Conservation (phyloP, 805 yeast genomes). For the Monosporozyma servazzii region DNA sequence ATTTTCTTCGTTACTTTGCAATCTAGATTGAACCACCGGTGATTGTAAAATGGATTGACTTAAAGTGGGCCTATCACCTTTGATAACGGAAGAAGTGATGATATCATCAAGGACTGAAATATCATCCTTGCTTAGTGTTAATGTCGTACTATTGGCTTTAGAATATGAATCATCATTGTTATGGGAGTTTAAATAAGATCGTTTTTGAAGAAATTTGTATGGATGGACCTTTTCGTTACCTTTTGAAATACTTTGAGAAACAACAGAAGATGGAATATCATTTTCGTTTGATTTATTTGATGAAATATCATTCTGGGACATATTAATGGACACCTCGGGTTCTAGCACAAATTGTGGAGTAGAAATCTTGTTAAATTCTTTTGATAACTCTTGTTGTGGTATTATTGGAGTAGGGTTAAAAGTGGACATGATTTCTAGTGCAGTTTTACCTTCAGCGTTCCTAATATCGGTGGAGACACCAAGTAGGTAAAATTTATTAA, state of each 20-base stretch:
- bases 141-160: neutral
- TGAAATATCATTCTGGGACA: neutral
- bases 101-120: constrained; percentile 17
- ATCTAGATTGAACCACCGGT: constrained; percentile 8
- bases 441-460: constrained; percentile 24
- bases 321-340: neutral
- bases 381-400: constrained; percentile 1
- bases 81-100: constrained; percentile 21
- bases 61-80: constrained; percentile 8
- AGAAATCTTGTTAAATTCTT: neutral
- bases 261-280: neutral
- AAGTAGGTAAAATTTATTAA: constrained; percentile 23
- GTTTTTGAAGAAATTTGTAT: neutral
- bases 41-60: constrained; percentile 15
- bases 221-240: neutral
- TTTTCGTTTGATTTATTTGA: neutral
- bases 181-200: neutral
- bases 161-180: neutral
- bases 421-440: constrained; percentile 15
- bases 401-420: constrained; percentile 9
- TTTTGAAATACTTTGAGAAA: neutral
- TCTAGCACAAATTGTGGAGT: neutral
- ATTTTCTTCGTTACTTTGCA: neutral
- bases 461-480: constrained; percentile 28
- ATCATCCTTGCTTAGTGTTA: constrained; percentile 15